Evolutionary conservation across 2,329 filamentous ascomycete species (phyloP).

Genomic region (Albophoma yamanashiensis): DNA sequence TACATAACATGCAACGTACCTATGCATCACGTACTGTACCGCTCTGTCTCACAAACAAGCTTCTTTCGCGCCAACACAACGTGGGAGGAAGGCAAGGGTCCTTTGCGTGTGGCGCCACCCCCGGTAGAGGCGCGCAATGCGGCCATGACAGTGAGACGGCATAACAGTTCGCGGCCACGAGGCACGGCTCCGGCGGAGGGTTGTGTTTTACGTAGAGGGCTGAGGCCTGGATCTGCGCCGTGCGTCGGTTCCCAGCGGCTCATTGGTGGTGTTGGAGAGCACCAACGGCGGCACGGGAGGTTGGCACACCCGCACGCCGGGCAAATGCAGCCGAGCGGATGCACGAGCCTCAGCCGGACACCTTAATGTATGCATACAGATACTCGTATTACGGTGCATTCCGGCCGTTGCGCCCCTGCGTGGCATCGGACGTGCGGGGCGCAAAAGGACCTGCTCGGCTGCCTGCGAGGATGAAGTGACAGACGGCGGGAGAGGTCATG

Average conservation of each 20-base stretch:
- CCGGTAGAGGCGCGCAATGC: not conserved
- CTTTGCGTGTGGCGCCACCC: not conserved
- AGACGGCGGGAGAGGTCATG: not conserved
- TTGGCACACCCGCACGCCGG: not conserved
- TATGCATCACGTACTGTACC: not conserved
- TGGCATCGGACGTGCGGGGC: not conserved
- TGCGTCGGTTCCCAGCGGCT: not conserved
- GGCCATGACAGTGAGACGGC: not conserved
- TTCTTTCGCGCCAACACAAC: not conserved
- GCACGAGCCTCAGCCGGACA: not conserved
- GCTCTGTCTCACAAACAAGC: not conserved
- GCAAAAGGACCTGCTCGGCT: not conserved
- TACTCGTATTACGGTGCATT: not conserved
- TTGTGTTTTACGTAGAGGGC: not conserved
- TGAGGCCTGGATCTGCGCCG: not conserved
- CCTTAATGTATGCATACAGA: not conserved
- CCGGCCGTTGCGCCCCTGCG: not conserved
- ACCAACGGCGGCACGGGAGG: not conserved
- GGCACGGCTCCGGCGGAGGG: not conserved
- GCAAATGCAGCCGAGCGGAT: not conserved
- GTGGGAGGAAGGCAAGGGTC: not conserved
- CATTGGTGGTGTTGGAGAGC: not conserved
- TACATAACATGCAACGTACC: too few relatives aligned
- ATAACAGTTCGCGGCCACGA: not conserved
- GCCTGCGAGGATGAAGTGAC: not conserved